phyloP scores from a whole-genome alignment of 805 yeast genomes.

The Starmera amethionina region DNA sequence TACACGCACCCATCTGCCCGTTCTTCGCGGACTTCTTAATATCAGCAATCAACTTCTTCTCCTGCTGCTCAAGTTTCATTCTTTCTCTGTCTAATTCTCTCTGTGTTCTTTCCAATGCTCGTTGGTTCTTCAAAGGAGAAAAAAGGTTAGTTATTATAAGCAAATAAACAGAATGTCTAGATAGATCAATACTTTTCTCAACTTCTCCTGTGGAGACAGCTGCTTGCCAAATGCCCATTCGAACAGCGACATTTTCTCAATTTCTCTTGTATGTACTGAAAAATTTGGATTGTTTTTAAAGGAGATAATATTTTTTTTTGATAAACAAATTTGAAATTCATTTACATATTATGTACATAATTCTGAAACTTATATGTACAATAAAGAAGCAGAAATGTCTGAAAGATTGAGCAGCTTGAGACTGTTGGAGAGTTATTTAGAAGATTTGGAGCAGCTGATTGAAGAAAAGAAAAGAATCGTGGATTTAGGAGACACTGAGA shows the following conservation, averaged over 20 bases:
- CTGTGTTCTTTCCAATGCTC: conserved; percentile 91
- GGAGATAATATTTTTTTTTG: too few relatives aligned
- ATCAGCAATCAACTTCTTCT: conserved; percentile 75
- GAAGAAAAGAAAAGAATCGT: conserved; percentile 15
- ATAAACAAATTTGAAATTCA: too few relatives aligned
- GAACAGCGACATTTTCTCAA: conserved; percentile 63
- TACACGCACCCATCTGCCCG: conserved; percentile 83
- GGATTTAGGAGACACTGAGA: conserved; percentile 6
- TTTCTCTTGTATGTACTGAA: too few relatives aligned
- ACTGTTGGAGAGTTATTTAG: conserved; percentile 18
- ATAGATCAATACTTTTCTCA: conserved; percentile 47
- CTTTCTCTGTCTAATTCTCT: conserved; percentile 88
- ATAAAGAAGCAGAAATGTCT: too few relatives aligned
- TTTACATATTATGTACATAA: too few relatives aligned
- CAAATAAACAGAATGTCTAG: background rate
- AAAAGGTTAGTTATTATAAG: background rate
- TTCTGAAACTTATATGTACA: too few relatives aligned
- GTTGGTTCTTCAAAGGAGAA: conserved; percentile 52
- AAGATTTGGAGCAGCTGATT: conserved; percentile 13
- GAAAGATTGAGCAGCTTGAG: conserved; percentile 14
- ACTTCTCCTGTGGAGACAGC: conserved; percentile 88
- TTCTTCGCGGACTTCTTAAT: conserved; percentile 87
- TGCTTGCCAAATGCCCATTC: conserved; percentile 96
- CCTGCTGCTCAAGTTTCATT: conserved; percentile 79
- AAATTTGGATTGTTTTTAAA: background rate